Conservation (phyloP, 2,329 filamentous ascomycete species). For the Diplodia corticola region DNA sequence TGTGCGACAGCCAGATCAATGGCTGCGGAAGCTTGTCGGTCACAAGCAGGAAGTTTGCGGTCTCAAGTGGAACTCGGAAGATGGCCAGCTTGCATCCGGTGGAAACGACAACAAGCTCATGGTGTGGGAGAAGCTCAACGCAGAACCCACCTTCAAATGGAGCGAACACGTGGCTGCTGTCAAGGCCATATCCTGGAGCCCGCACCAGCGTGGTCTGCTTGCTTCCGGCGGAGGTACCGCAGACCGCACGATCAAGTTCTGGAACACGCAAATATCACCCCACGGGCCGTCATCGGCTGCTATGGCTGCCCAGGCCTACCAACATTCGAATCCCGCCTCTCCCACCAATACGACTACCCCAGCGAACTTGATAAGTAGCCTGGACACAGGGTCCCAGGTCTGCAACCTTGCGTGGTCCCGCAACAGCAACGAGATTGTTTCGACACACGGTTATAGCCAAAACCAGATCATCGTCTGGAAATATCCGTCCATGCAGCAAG, state of each 20-base stretch:
- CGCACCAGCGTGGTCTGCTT: slow-evolving; percentile 90
- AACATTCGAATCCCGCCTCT: slow-evolving; percentile 33
- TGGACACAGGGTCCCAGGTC: slow-evolving; percentile 97
- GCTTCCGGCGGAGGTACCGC: slow-evolving; percentile 95
- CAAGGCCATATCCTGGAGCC: slow-evolving; percentile 97
- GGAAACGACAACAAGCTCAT: slow-evolving; percentile 99
- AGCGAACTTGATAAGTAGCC: slow-evolving; percentile 64
- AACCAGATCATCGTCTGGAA: slow-evolving; percentile 99
- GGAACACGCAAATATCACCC: slow-evolving; percentile 85
- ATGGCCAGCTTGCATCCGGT: slow-evolving; percentile 89
- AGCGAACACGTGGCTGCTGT: slow-evolving; percentile 93
- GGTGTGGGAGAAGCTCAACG: slow-evolving; percentile 96
- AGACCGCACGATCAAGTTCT: slow-evolving; percentile 95
- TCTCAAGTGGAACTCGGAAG: slow-evolving; percentile 94
- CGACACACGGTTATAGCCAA: slow-evolving; percentile 94
- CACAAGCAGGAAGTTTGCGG: slow-evolving; percentile 99
- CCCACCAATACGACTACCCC: slow-evolving; percentile 34
- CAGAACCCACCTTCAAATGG: slow-evolving; percentile 90
- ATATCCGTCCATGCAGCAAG: slow-evolving; percentile 96
- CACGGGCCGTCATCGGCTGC: slow-evolving; percentile 43
- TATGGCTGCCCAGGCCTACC: slow-evolving; percentile 38
- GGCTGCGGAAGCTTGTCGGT: slow-evolving; percentile 79
- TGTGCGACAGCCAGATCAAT: slow-evolving; percentile 89
- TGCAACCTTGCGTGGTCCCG: slow-evolving; percentile 98
- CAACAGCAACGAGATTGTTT: slow-evolving; percentile 96